phyloP scores from a whole-genome alignment of 23 red algal species.

The Gracilaria gracilis region DNA sequence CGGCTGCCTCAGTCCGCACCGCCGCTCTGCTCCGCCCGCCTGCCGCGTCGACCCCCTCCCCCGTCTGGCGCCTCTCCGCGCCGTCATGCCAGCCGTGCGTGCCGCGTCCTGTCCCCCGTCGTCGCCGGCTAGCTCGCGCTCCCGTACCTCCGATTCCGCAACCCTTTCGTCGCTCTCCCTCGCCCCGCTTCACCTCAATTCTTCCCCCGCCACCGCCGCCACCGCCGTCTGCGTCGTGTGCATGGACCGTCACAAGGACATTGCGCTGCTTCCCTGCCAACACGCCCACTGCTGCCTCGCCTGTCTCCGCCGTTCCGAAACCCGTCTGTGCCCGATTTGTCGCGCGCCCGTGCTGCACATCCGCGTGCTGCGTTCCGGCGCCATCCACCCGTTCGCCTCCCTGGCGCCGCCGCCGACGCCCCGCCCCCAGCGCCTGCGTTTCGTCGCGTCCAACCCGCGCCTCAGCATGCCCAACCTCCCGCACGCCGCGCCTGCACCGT shows the following conservation, averaged over 20 bases:
- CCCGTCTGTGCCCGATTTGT: constrained; percentile 60
- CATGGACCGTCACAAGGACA: constrained; percentile 68
- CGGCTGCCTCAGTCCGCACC: background rate
- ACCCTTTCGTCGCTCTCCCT: background rate
- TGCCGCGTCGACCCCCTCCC: background rate
- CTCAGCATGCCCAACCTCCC: background rate
- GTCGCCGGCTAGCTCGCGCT: background rate
- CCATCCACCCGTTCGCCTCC: constrained; percentile 13
- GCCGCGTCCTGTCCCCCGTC: constrained; percentile 6
- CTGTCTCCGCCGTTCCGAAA: constrained; percentile 58
- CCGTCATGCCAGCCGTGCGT: constrained; percentile 18
- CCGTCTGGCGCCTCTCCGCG: background rate
- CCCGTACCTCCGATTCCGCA: constrained; percentile 16
- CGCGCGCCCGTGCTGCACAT: constrained; percentile 41
- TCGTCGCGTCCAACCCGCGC: constrained; percentile 32
- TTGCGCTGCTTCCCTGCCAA: constrained; percentile 59
- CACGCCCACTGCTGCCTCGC: constrained; percentile 68
- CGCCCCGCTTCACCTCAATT: background rate
- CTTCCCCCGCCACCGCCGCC: background rate
- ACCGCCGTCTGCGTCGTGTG: constrained; percentile 63
- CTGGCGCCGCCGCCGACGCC: constrained; percentile 21
- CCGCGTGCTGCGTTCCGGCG: constrained; percentile 15
- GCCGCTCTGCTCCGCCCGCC: background rate
- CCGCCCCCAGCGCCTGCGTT: background rate
- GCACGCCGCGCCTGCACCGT: background rate